Evolutionary conservation across 306 rosid genomes (phyloP), one percentile per base, ranked within the genome.

Genomic region (Morella rubra): DNA sequence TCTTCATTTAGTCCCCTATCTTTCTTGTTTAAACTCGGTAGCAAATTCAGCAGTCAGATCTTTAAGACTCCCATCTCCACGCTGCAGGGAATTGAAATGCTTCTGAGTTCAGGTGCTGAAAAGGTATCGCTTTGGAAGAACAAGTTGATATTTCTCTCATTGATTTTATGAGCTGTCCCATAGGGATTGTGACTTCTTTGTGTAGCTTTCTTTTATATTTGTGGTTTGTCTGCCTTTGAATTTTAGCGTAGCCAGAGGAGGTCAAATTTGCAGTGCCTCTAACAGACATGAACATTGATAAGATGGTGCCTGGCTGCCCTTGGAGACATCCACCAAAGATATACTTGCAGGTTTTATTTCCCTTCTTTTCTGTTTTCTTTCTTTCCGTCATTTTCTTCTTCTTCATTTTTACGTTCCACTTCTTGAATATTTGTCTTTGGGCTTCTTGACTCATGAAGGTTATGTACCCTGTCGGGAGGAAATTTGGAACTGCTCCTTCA

Each of bases 1-100:
- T 7, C 46, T 54, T 72, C 50, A 52, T 44, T 12, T 27, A 18
- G 51, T 18, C 41, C 14, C 24, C 22, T 8, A 53, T 56, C 15
- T 71, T 64, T 73, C 44, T 5, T 58, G 22, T 76, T 66, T 19
- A 58, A 27, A 69, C 50, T 2, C 49, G 19, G 50, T 24, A 3
- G 62, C 22, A 59, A 55, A 24, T 69, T 59, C 32, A 24, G 74
- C 56, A 37, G 8, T 56, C 73, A 5, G 73, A 50, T 42, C 19
- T 67, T 8, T 74, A 70, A 42, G 56, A 83, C 14, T 55, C 47
- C 56, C 76, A 67, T 41, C 44, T 16, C 77, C 73, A 59, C 82
- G 76, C 71, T 72, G 73, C 94, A 96, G 99, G 99, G 98, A 81
- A 85, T 96, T 74, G 98, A 96, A 87, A 96, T 96, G 99, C 89